These are phyloP conservation scores for Saccharomycopsis phalli DNA, from an alignment of 1,139 yeast species.

Conservation along the genomic window DNA sequence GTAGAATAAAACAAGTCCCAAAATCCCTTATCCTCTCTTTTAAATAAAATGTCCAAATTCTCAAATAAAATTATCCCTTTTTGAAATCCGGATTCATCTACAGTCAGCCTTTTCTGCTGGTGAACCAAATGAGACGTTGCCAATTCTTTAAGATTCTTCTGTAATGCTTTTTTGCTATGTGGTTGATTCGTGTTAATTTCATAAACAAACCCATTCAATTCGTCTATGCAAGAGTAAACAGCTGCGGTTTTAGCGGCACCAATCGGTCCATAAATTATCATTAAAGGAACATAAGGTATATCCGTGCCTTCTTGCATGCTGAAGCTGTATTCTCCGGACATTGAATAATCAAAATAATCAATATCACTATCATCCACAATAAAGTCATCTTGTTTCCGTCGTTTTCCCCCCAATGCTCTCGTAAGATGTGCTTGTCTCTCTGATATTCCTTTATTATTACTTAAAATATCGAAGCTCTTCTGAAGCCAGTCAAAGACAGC, in stretches of 20 bases:
- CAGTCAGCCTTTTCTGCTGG: slow-evolving; percentile 27
- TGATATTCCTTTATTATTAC: no score
- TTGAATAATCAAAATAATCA: no score
- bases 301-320: no score
- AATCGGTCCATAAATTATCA: slow-evolving; percentile 60
- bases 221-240: slow-evolving; percentile 58
- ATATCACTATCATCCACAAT: no score
- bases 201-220: slow-evolving; percentile 63
- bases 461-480: no score
- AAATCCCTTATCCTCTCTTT: slow-evolving; percentile 63
- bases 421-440: no score
- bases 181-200: slow-evolving; percentile 72
- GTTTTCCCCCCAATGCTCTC: no score
- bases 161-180: slow-evolving; percentile 65
- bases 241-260: slow-evolving; percentile 80
- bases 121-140: slow-evolving; percentile 82
- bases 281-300: slow-evolving; percentile 43
- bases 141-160: slow-evolving; percentile 60
- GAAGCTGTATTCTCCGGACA: no score
- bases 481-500: no score
- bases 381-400: no score
- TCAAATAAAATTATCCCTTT: slow-evolving; percentile 71
- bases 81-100: slow-evolving; percentile 28
- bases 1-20: slow-evolving; percentile 69
- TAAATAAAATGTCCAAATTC: slow-evolving; percentile 78